These are phyloP conservation scores for Ophiostoma sp. DNA, from an alignment of 2,329 filamentous ascomycete genomes.

Conservation along the genomic window DNA sequence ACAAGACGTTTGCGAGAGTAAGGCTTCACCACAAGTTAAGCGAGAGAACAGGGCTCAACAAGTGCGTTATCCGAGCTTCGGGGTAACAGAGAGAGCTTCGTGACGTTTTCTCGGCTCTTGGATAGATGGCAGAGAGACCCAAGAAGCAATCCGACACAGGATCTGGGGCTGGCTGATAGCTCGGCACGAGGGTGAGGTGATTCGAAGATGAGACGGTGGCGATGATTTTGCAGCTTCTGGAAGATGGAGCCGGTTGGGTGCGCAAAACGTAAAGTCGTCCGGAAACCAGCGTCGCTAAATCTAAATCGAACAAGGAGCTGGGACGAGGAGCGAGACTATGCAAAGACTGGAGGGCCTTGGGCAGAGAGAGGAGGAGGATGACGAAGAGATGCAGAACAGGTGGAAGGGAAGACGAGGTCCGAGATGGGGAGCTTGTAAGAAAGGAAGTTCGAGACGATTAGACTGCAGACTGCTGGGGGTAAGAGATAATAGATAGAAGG, in stretches of 20 bases:
- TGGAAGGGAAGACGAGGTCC: too few species aligned
- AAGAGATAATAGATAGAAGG: slow-evolving; percentile 6
- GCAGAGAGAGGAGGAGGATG: too few species aligned
- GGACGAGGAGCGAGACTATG: not conserved
- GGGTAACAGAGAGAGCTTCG: not conserved
- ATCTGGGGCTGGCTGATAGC: not conserved
- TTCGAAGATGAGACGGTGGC: not conserved
- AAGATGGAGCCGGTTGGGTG: not conserved
- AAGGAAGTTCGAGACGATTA: not conserved
- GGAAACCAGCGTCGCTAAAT: not conserved
- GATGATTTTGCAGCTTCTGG: slow-evolving; percentile 4
- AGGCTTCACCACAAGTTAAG: not conserved
- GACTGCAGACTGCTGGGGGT: not conserved
- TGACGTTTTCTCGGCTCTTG: not conserved
- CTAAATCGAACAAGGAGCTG: not conserved
- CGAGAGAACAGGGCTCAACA: not conserved
- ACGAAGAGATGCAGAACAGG: too few species aligned
- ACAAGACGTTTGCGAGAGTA: not conserved
- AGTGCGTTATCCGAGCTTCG: not conserved
- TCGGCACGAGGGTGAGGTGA: not conserved
- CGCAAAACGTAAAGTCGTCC: not conserved
- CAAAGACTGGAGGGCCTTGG: not conserved
- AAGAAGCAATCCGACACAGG: not conserved
- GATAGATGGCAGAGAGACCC: not conserved
- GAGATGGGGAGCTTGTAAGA: not conserved